Base-by-base conservation (phyloP, 495 filamentous ascomycete species). In the Penicillium nucicola region DNA sequence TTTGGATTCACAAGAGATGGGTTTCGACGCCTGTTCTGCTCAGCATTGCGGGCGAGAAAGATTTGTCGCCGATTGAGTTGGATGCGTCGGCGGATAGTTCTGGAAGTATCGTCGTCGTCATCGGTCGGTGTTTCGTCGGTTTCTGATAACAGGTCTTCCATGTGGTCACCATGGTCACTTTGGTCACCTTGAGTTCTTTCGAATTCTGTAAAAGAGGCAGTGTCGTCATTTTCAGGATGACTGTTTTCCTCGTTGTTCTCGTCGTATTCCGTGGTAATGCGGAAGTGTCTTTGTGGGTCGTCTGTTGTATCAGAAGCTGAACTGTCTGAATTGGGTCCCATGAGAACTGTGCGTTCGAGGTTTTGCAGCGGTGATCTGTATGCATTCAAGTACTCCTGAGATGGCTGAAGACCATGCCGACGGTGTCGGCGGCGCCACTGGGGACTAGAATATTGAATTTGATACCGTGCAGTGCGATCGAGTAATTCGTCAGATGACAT, bases 401-500 rank as follows among this genome's bases (percentile, higher is more conserved):
- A 75, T n/a, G 71, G 68, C 39, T 60, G 64, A 36, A 68, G 43
- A 20, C 63, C 58, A 10, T 45, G 50, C 18, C 66, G 67, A 34
- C 66, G 66, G 36, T 57, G 38, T 32, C 63, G 57, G 19, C 60
- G 65, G 17, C 55, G 51, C 23, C 62, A 60, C 34, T 59, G 67
- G 20, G 51, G 37, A 22, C 36, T 68, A 43, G 50, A 69, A 52
- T 89, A 90, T 52, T 85, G 82, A 18, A 93, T 85, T 49, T 89
- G 82, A 57, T 92, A 93, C 39, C 80, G 76, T 9, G 86, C 82
- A 5, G 90, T 92, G 42, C 87, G 80, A 30, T 72, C 74, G 22
- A 93, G 67, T 13, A 95, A 75, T 46, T 92, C 87, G 49, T 92
- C 81, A 11, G 81, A 77, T 14, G 80, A 78, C 91, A 96, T 95